Evolutionary conservation across 805 yeast genomes (phyloP).

Genomic region (Zygotorulaspora florentina): DNA sequence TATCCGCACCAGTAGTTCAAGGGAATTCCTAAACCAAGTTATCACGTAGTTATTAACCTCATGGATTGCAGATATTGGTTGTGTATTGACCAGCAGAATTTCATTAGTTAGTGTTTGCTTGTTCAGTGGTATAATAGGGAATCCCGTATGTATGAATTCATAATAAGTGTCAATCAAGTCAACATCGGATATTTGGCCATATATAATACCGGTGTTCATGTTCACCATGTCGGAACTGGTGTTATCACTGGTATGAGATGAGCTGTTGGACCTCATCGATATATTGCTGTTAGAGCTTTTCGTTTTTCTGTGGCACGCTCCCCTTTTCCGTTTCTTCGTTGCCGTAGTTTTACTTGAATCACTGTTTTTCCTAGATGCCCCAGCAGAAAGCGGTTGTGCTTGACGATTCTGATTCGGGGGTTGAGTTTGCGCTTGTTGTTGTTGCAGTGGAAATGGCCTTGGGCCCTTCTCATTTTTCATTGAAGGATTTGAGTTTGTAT

Average conservation of each 20-base stretch:
- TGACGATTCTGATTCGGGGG: conserved; percentile 3
- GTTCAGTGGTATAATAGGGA: conserved; percentile 39
- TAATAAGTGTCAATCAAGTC: conserved; percentile 45
- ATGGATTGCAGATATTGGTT: conserved; percentile 31
- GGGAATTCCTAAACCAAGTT: conserved; percentile 33
- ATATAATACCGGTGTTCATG: conserved; percentile 11
- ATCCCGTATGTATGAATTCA: conserved; percentile 42
- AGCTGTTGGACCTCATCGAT: conserved; percentile 6
- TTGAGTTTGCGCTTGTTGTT: not conserved
- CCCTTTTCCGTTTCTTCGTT: conserved; percentile 10
- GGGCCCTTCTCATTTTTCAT: not conserved
- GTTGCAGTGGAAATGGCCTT: not conserved
- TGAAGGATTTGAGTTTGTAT: not conserved
- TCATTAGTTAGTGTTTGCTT: conserved; percentile 32
- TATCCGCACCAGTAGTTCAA: conserved; percentile 30
- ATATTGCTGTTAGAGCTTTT: conserved; percentile 6
- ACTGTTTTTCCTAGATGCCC: not conserved
- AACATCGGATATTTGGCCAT: conserved; percentile 32
- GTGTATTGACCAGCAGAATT: conserved; percentile 29
- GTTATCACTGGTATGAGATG: conserved; percentile 6
- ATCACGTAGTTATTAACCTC: conserved; percentile 32
- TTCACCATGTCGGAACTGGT: not conserved
- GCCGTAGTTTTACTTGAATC: not conserved
- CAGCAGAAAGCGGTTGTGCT: not conserved
- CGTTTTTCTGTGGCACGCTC: conserved; percentile 5